Percentiles rank a stretch among this genome's conserved stretches.
phyloP scores from a whole-genome alignment of 2,329 filamentous ascomycete genomes.

The Colletotrichum plurivorum region DNA sequence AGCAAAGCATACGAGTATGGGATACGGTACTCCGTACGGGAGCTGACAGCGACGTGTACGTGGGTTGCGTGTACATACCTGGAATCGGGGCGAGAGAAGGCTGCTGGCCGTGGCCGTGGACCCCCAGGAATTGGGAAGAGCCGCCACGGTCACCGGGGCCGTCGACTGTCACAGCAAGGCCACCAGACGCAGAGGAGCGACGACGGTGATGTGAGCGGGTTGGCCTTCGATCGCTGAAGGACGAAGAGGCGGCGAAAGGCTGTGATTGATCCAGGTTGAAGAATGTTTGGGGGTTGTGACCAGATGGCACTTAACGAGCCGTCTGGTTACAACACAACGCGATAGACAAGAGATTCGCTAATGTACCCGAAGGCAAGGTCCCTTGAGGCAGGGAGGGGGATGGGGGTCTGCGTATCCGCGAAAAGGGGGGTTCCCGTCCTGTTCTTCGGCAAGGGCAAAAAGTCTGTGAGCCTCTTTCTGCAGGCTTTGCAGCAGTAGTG shows the following conservation, averaged over 20 bases:
- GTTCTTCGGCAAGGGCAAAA: constrained; percentile 21
- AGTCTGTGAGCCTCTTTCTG: constrained; percentile 8
- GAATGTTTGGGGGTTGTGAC: constrained; percentile 39
- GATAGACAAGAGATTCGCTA: constrained; percentile 36
- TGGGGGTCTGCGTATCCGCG: constrained; percentile 37
- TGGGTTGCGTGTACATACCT: constrained; percentile 54
- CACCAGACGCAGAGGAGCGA: constrained; percentile 48
- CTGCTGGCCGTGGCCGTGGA: constrained; percentile 57
- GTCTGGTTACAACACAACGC: constrained; percentile 38
- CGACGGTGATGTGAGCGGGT: constrained; percentile 49
- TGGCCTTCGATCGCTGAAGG: constrained; percentile 46
- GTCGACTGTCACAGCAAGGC: constrained; percentile 50
- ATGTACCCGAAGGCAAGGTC: constrained; percentile 7
- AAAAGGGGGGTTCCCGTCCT: constrained; percentile 28
- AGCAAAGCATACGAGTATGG: constrained; percentile 29
- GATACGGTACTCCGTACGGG: constrained; percentile 2
- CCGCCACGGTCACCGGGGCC: constrained; percentile 48
- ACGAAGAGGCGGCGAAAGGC: constrained; percentile 41
- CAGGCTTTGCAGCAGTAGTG: background rate
- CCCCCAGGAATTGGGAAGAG: constrained; percentile 53
- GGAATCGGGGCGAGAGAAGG: constrained; percentile 67
- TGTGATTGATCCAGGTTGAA: constrained; percentile 42
- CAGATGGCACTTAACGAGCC: constrained; percentile 41
- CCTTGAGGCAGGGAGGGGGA: constrained; percentile 5
- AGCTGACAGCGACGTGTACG: constrained; percentile 46